These are phyloP conservation scores for Nigrograna mackinnonii DNA, from an alignment of 2,329 filamentous ascomycete species.

Conservation along the genomic window DNA sequence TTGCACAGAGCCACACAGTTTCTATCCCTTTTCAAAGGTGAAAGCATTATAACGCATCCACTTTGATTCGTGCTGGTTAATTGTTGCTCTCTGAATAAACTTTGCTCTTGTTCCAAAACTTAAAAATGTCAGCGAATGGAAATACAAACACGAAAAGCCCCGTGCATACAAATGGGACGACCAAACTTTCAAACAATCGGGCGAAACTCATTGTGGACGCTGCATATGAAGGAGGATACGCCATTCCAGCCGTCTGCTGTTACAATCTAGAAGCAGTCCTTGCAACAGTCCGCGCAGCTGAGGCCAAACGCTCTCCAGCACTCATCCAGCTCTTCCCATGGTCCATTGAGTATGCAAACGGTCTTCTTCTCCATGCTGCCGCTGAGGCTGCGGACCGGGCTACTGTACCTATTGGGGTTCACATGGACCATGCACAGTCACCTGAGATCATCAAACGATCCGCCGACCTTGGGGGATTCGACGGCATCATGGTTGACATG, in stretches of 20 bases:
- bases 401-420: slow-evolving; percentile 62
- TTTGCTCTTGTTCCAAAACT: too few relatives aligned
- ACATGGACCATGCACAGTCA: slow-evolving; percentile 69
- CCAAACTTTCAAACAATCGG: too few relatives aligned
- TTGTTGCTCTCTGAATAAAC: too few relatives aligned
- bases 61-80: too few relatives aligned
- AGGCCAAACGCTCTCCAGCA: slow-evolving; percentile 64
- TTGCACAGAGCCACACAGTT: too few relatives aligned
- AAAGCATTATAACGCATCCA: too few relatives aligned
- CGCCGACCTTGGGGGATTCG: slow-evolving; percentile 50
- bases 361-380: slow-evolving; percentile 41
- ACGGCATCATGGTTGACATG: slow-evolving; percentile 65
- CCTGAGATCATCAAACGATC: slow-evolving; percentile 64
- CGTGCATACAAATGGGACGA: too few relatives aligned
- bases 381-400: slow-evolving; percentile 38
- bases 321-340: slow-evolving; percentile 74
- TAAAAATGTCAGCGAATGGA: too few relatives aligned
- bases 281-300: slow-evolving; percentile 67
- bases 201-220: too few relatives aligned
- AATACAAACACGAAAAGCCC: too few relatives aligned
- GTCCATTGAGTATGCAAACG: slow-evolving; percentile 65
- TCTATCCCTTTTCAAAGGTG: too few relatives aligned
- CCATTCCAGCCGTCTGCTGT: slow-evolving; percentile 61
- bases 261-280: slow-evolving; percentile 72
- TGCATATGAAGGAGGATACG: slow-evolving; percentile 59